Conservation (phyloP, 495 filamentous ascomycete genomes). For the Penicillium maclennaniae region DNA sequence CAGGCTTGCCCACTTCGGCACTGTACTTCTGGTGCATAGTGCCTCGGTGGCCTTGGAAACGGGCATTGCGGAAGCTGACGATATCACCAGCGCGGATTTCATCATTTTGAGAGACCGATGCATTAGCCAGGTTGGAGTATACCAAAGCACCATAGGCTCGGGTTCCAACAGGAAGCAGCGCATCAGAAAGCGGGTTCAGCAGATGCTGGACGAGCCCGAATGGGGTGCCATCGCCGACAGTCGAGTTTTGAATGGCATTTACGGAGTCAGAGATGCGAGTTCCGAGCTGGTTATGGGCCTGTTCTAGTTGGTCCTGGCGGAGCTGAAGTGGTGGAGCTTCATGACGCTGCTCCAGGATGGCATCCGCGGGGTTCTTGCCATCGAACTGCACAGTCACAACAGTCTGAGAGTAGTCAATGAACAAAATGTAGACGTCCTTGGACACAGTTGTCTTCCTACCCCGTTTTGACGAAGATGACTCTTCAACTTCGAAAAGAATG, state of each 20-base stretch:
- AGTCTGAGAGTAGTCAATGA: constrained; percentile 94
- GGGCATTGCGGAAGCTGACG: constrained; percentile 87
- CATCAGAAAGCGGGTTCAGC: constrained; percentile 65
- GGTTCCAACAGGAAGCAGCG: constrained; percentile 74
- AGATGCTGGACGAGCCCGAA: constrained; percentile 73
- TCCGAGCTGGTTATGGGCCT: constrained; percentile 74
- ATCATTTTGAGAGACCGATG: constrained; percentile 81
- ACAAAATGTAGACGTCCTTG: constrained; percentile 81
- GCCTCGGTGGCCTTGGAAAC: constrained; percentile 93
- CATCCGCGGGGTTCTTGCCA: constrained; percentile 65
- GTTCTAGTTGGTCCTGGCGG: constrained; percentile 92
- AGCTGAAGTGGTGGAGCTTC: constrained; percentile 75
- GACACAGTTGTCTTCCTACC: constrained; percentile 66
- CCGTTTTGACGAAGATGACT: constrained; percentile 63
- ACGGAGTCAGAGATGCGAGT: constrained; percentile 66
- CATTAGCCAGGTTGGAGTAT: constrained; percentile 92
- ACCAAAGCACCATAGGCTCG: constrained; percentile 89
- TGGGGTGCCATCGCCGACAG: constrained; percentile 80
- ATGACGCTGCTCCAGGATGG: constrained; percentile 77
- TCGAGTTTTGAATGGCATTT: constrained; percentile 64
- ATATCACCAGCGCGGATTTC: constrained; percentile 95
- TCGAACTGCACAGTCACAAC: constrained; percentile 80
- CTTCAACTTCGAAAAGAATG: constrained; percentile 77
- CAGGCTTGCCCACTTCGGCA: constrained; percentile 82
- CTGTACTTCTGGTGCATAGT: constrained; percentile 93